Conservation (phyloP, 2,329 filamentous ascomycete genomes). For the Fusarium algeriense region DNA sequence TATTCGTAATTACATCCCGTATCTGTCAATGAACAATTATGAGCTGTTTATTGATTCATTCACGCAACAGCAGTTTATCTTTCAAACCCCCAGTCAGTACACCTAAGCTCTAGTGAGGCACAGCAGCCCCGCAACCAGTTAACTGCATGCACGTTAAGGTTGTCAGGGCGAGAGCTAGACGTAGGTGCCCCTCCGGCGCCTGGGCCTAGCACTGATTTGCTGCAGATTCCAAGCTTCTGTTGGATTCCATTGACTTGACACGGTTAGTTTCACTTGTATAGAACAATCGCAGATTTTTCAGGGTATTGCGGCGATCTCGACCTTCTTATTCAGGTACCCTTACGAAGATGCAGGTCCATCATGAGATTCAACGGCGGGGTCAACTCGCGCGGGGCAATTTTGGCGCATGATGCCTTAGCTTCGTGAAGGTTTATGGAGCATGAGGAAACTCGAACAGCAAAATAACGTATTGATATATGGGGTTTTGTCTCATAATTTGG, state of each 20-base stretch:
- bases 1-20: neutral
- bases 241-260: conserved; percentile 21
- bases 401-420: conserved; percentile 4
- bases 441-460: neutral
- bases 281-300: neutral
- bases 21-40: neutral
- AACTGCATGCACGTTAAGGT: neutral
- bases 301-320: neutral
- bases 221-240: conserved; percentile 21
- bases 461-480: too few relatives aligned
- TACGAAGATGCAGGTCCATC: conserved; percentile 11
- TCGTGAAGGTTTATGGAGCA: neutral
- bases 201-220: neutral
- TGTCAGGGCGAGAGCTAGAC: conserved; percentile 6
- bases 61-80: neutral
- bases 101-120: conserved; percentile 1
- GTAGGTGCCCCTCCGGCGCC: conserved; percentile 15
- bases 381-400: conserved; percentile 9
- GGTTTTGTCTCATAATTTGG: neutral
- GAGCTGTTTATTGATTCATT: neutral
- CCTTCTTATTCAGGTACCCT: neutral
- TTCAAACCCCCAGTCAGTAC: neutral
- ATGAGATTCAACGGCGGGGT: conserved; percentile 20
- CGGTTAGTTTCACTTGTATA: neutral
- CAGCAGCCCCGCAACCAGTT: conserved; percentile 25